Base-by-base conservation (phyloP, 257 asterid genomes). In the Parsonsia alboflavescens region DNA sequence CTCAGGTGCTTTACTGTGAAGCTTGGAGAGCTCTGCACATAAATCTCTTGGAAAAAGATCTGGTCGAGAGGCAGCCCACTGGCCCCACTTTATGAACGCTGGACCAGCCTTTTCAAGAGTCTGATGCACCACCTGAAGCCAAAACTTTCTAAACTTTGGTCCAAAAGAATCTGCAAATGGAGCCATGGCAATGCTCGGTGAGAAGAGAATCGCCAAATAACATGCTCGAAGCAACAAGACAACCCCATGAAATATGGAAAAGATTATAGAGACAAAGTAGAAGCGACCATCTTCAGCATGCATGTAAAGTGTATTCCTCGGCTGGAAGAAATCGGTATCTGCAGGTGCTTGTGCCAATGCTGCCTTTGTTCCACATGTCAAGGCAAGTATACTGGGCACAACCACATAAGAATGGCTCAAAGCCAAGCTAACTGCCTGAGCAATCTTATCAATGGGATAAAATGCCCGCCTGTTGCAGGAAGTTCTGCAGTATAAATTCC, bases 41-140 rank as follows among this genome's bases (percentile, higher is more conserved):
- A 94, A 80, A 81, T 94, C 99, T 68, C 70, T 72, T 17, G 98
- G 97, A 64, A 94, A 94, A 49, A 92, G 91, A 86, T 94, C 99
- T 0, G 98, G 99, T 30, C 99, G 90, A 46, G 99, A 89, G 71
- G 97, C 99, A 33, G 98, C 99, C 99, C 99, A 94, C 77, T 92
- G 99, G 79, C 99, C 99, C 99, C 97, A 94, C 81, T 94, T 94
- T 81, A 94, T 94, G 78, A 94, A 94, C 2, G 98, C 99, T 28
- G 99, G 99, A 33, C 99, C 99, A 17, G 99, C 99, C 75, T 84
- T 79, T 85, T 90, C 97, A 19, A 94, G 88, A 21, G 99, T 94
- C 44, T 74, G 87, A 76, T 82, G 99, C 76, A 94, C 91, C 77
- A 87, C 86, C 74, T 87, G 93, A 74, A 94, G 97, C 99, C 99